A percentile compares a stretch with the other conserved stretches of the same genome.
phyloP scores from a whole-genome alignment of 805 yeast species.

The Candida lessepsii region DNA sequence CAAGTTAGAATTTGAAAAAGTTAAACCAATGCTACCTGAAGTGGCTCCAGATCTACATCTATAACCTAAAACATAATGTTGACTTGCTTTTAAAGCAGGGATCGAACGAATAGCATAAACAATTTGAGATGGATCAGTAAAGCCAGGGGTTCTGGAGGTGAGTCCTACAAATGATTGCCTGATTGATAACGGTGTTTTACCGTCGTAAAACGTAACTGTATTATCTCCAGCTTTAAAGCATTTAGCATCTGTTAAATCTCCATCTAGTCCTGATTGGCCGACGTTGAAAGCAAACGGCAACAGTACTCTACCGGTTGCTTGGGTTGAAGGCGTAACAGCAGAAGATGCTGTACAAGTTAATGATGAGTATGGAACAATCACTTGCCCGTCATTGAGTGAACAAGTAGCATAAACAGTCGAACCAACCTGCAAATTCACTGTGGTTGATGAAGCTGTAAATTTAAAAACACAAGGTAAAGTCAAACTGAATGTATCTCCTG shows the following conservation, averaged over 20 bases:
- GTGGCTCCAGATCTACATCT: slow-evolving; percentile 22
- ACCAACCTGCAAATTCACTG: slow-evolving; percentile 16
- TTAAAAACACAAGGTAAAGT: slow-evolving; percentile 26
- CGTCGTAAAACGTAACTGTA: slow-evolving; percentile 19
- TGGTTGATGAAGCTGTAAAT: slow-evolving; percentile 16
- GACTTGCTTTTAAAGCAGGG: slow-evolving; percentile 16
- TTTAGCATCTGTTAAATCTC: slow-evolving; percentile 20
- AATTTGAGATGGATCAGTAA: not conserved
- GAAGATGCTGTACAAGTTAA: slow-evolving; percentile 20
- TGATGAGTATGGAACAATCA: slow-evolving; percentile 16
- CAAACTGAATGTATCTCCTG: slow-evolving; percentile 30
- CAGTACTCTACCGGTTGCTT: slow-evolving; percentile 19
- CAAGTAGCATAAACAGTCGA: slow-evolving; percentile 23
- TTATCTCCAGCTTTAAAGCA: slow-evolving; percentile 21
- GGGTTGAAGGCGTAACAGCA: slow-evolving; percentile 13
- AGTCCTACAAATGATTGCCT: slow-evolving; percentile 11
- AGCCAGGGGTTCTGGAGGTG: slow-evolving; percentile 4
- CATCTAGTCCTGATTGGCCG: slow-evolving; percentile 17
- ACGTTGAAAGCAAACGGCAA: slow-evolving; percentile 25
- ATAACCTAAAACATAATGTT: slow-evolving; percentile 15
- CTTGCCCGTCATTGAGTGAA: slow-evolving; percentile 17
- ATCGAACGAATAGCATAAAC: slow-evolving; percentile 9
- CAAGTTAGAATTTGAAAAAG: slow-evolving; percentile 11
- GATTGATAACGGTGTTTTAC: slow-evolving; percentile 14
- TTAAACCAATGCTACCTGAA: slow-evolving; percentile 23